Conservation (phyloP, 176 grass and related monocot genomes). For the Carex parvula region DNA sequence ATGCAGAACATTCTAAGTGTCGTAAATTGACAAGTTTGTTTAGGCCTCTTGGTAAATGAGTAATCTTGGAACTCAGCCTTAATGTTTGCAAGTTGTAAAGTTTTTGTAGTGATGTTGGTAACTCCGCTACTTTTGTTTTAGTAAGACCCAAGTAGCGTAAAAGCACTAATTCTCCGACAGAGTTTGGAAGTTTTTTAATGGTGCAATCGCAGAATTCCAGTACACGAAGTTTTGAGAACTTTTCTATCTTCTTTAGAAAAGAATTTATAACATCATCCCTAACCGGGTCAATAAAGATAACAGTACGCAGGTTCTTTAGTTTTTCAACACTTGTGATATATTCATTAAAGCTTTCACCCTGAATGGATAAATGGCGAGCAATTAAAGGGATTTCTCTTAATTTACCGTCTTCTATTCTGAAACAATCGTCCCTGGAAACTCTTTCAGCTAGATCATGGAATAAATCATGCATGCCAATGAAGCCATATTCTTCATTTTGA, state of each 20-base stretch:
- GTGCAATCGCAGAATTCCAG: not conserved
- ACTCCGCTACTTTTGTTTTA: not conserved
- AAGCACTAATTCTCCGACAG: constrained; percentile 2
- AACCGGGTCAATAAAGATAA: not conserved
- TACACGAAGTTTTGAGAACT: not conserved
- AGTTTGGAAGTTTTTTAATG: not conserved
- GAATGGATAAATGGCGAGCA: not conserved
- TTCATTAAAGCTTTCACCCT: not conserved
- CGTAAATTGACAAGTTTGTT: constrained; percentile 4
- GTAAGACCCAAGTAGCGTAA: not conserved
- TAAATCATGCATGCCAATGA: constrained; percentile 6
- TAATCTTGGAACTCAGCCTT: not conserved
- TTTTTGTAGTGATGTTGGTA: not conserved
- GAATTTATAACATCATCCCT: not conserved
- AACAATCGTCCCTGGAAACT: constrained; percentile 9
- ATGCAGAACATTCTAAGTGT: too few relatives aligned
- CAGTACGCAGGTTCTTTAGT: not conserved
- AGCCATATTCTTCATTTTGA: not conserved
- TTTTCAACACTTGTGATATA: not conserved
- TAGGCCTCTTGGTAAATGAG: not conserved
- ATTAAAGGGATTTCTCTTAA: not conserved
- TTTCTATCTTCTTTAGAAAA: not conserved
- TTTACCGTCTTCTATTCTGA: constrained; percentile 6
- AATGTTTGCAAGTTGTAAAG: constrained; percentile 20
- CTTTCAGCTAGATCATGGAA: constrained; percentile 25